Conservation (phyloP, 2,329 filamentous ascomycete genomes). For the Colletotrichum musicola region DNA sequence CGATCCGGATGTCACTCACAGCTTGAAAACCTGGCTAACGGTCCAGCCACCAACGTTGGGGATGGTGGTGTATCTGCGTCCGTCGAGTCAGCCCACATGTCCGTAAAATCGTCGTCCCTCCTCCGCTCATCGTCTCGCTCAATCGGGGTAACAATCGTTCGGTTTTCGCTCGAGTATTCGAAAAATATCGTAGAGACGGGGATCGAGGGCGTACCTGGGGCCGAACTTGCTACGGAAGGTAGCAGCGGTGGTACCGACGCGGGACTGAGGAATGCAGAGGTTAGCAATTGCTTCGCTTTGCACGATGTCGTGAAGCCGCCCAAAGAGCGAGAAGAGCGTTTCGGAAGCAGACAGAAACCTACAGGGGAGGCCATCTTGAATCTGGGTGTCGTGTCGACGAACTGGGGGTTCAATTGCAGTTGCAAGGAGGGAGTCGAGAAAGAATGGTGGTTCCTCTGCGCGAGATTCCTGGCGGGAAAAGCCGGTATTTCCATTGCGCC, state of each 20-base stretch:
- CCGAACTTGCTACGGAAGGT: conserved; percentile 66
- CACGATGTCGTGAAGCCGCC: too few species aligned
- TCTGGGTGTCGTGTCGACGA: conserved; percentile 46
- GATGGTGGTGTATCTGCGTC: conserved; percentile 69
- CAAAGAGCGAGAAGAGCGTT: too few species aligned
- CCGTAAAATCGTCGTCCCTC: neutral
- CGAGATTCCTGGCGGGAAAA: conserved; percentile 40
- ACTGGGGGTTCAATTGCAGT: conserved; percentile 53
- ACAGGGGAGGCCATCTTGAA: conserved; percentile 58
- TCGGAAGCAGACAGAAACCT: conserved; percentile 40
- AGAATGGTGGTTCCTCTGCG: conserved; percentile 36
- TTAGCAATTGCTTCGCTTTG: too few species aligned
- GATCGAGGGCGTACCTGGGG: conserved; percentile 67
- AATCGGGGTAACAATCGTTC: neutral
- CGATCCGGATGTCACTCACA: conserved; percentile 59
- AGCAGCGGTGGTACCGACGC: conserved; percentile 15
- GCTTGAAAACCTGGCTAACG: conserved; percentile 56
- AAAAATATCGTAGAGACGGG: neutral
- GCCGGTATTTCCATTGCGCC: conserved; percentile 39
- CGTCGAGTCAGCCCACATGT: conserved; percentile 45
- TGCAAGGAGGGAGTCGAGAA: conserved; percentile 37
- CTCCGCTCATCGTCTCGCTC: neutral
- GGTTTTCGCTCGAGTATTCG: neutral
- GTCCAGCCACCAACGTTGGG: conserved; percentile 68
- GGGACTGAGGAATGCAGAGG: conserved; percentile 1